Percentiles rank a stretch among this genome's conserved stretches.
Evolutionary conservation across 177 flowering plant genomes (phyloP).

Genomic region (Vitis hybrid): DNA sequence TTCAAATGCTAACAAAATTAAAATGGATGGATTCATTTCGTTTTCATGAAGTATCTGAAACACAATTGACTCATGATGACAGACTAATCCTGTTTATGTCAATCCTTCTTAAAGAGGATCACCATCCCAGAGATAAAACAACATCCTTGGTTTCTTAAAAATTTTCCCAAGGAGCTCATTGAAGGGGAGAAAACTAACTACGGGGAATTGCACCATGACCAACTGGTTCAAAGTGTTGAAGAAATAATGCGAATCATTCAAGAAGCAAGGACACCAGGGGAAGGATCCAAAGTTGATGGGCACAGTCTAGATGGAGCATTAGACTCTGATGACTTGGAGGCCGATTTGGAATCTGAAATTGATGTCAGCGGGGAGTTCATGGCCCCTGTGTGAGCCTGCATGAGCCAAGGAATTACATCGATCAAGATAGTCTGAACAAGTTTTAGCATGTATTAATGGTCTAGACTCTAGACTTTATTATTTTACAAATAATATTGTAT

Average conservation of each 20-base stretch:
- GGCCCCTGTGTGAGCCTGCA: conserved; percentile 9
- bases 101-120: conserved; percentile 48
- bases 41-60: not conserved
- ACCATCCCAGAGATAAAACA: conserved; percentile 70
- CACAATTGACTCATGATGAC: not conserved
- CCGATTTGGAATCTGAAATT: conserved; percentile 39
- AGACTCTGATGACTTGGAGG: conserved; percentile 39
- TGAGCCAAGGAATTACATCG: too few relatives aligned
- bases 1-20: not conserved
- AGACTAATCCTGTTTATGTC: not conserved
- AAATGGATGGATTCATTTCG: not conserved
- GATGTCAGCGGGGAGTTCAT: conserved; percentile 48
- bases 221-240: conserved; percentile 53
- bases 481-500: too few relatives aligned
- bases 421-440: not conserved
- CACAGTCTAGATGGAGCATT: conserved; percentile 23
- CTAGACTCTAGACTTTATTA: too few relatives aligned
- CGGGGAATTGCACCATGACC: conserved; percentile 17
- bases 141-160: conserved; percentile 75
- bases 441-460: conserved; percentile 4
- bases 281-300: conserved; percentile 28
- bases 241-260: conserved; percentile 59
- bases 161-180: conserved; percentile 49
- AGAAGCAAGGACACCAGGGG: conserved; percentile 49
- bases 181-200: conserved; percentile 51